Conservation (phyloP, 441 rosid species). For the Gossypium gossypioides region DNA sequence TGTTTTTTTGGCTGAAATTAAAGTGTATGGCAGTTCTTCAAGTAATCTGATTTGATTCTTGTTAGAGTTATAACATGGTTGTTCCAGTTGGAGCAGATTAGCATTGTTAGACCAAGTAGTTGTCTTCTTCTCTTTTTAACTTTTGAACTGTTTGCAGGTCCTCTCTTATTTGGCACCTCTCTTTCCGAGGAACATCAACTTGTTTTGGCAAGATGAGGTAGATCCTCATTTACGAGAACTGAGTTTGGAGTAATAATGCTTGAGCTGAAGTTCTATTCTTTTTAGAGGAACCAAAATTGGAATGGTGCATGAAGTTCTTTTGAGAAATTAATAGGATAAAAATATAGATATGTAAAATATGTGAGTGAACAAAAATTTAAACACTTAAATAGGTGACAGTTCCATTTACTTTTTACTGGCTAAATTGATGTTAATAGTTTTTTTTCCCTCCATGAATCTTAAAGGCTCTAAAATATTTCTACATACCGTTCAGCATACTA, state of each 20-base stretch:
- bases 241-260: conserved; percentile 8
- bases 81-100: conserved; percentile 1
- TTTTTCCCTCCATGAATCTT: background rate
- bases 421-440: background rate
- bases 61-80: background rate
- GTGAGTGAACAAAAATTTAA: background rate
- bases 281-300: background rate
- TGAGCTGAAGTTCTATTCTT: conserved; percentile 9
- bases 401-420: background rate
- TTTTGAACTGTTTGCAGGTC: conserved; percentile 44
- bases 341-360: background rate
- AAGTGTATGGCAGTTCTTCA: background rate
- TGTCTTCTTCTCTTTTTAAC: background rate
- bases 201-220: conserved; percentile 99
- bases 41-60: background rate
- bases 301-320: background rate
- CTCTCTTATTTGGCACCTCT: conserved; percentile 85
- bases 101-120: conserved; percentile 1
- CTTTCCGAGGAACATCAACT: conserved; percentile 69
- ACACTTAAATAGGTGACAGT: conserved; percentile 5
- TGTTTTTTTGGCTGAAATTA: background rate
- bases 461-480: background rate
- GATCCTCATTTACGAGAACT: conserved; percentile 18
- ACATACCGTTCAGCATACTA: background rate
- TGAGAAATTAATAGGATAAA: background rate